Evolutionary conservation across 208 protist species (phyloP).

Genomic region (Leishmania tarentolae): DNA sequence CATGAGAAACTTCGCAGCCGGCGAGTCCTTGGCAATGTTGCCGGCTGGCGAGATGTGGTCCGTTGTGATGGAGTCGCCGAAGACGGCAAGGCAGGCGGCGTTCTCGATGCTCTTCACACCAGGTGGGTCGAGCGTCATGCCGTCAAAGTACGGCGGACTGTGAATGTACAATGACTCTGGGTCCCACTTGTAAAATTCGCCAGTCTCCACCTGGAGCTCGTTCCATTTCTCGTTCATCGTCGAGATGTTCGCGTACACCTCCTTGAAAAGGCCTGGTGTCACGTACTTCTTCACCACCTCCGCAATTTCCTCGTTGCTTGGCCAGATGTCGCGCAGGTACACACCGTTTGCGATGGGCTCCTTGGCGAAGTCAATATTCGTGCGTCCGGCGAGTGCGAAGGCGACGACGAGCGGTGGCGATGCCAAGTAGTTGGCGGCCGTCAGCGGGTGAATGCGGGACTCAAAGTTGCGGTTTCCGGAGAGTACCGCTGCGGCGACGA

Average conservation of each 20-base stretch:
- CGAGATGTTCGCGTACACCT: constrained; percentile 91
- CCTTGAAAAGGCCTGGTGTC: constrained; percentile 89
- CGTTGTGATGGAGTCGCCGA: constrained; percentile 97
- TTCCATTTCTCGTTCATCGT: constrained; percentile 94
- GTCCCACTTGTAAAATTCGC: constrained; percentile 95
- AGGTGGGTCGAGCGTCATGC: constrained; percentile 64
- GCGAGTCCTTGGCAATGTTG: constrained; percentile 94
- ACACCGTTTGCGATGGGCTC: constrained; percentile 91
- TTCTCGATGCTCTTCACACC: constrained; percentile 67
- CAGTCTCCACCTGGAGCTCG: constrained; percentile 80
- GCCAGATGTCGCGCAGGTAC: constrained; percentile 97
- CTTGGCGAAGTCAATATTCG: constrained; percentile 95
- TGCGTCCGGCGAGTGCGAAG: constrained; percentile 95
- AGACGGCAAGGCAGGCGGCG: constrained; percentile 89
- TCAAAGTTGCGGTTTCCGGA: constrained; percentile 98
- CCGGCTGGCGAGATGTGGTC: constrained; percentile 97
- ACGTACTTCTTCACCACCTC: constrained; percentile 82
- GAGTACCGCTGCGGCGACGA: constrained; percentile 94
- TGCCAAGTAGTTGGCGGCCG: constrained; percentile 96
- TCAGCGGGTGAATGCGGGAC: constrained; percentile 93
- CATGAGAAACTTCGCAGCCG: constrained; percentile 90
- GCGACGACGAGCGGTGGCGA: constrained; percentile 96
- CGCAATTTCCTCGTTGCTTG: constrained; percentile 87
- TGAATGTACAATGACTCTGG: constrained; percentile 96
- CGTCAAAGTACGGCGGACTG: constrained; percentile 95